A percentile compares a stretch with the other conserved stretches of the same genome.
Evolutionary conservation across 129 eudicot genomes (phyloP).

Genomic region (Lactuca sativa): DNA sequence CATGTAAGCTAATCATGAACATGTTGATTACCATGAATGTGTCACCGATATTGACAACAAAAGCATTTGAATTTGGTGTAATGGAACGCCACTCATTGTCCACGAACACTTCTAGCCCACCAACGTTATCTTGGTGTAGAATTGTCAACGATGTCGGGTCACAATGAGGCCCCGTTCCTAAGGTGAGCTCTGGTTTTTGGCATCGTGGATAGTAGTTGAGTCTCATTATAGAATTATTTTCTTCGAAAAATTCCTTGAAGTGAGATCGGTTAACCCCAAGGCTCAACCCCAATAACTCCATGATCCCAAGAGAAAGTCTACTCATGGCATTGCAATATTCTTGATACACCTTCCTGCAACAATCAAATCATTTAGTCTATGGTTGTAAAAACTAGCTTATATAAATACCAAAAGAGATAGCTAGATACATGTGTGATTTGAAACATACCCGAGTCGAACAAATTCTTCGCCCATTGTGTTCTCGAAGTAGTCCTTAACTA

Average conservation of each 20-base stretch:
- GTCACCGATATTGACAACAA: constrained; percentile 95
- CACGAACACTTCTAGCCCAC: constrained; percentile 79
- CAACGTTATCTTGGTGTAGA: constrained; percentile 81
- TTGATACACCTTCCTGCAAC: constrained; percentile 66
- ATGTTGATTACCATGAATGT: constrained; percentile 69
- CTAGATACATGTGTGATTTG: neutral
- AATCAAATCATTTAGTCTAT: constrained; percentile 7
- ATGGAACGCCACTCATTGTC: constrained; percentile 73
- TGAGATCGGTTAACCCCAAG: constrained; percentile 54
- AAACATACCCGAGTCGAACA: constrained; percentile 47
- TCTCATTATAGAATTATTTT: constrained; percentile 69
- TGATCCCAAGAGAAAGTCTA: constrained; percentile 63
- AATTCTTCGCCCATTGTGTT: constrained; percentile 57
- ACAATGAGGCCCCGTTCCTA: constrained; percentile 95
- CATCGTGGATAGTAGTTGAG: constrained; percentile 84
- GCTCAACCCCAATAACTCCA: constrained; percentile 74
- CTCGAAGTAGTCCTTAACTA: constrained; percentile 51
- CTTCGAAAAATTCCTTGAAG: constrained; percentile 65
- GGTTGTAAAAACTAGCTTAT: constrained; percentile 3
- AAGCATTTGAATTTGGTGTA: constrained; percentile 50
- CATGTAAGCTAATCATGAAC: constrained; percentile 7
- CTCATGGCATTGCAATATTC: constrained; percentile 81
- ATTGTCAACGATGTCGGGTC: constrained; percentile 90
- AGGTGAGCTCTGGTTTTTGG: constrained; percentile 64
- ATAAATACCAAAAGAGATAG: neutral